Base-by-base conservation (phyloP, 2,329 filamentous ascomycete species). In the Aspergillus pseudoviridinutans region DNA sequence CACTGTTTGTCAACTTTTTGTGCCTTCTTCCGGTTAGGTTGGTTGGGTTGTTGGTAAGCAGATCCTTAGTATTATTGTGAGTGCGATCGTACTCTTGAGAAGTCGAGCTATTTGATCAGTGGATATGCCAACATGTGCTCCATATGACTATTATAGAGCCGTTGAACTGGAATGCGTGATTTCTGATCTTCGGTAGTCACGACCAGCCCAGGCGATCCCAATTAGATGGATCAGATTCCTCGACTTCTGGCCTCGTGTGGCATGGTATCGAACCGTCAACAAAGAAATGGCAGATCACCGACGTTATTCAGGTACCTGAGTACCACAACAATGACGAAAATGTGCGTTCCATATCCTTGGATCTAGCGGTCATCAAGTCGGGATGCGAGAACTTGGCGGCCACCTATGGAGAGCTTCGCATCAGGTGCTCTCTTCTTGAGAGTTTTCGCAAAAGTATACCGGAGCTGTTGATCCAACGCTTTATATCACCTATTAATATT, bases 1-100 rank as follows among this genome's bases (percentile, higher is more conserved):
- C 60, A 46, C 56, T 51, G 52, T 50, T n/a, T 47, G 54, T 61
- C 55, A 61, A 55, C 55, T 50, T 58, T 54, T 54, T 58, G 59
- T 56, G 50, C 50, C 56, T 41, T 53, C 50, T 38, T 20, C 4
- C 42, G 17, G 42, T 24, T 29, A 29, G 28, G 28, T 29, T 29
- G 28, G 28, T 29, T 29, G 28, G 9, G 3, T 29, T 12, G 28
- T 29, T 29, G 28, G 28, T 12, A 29, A 12, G 9, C 3, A 12
- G 28, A 1, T 29, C 32, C 10, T 17, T 32, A 32, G 28, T 10
- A 4, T 14, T 10, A 4, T 14, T 35, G 32, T 22, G 6, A 17
- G 22, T 35, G 14, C 44, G 44, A 47, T 47, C 5, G 44, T 12
- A 17, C 22, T 25, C 22, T 47, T 14, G 4, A 25, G 41, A 5